phyloP scores from a whole-genome alignment of 331 rosid genomes.

The Ulmus americana region DNA sequence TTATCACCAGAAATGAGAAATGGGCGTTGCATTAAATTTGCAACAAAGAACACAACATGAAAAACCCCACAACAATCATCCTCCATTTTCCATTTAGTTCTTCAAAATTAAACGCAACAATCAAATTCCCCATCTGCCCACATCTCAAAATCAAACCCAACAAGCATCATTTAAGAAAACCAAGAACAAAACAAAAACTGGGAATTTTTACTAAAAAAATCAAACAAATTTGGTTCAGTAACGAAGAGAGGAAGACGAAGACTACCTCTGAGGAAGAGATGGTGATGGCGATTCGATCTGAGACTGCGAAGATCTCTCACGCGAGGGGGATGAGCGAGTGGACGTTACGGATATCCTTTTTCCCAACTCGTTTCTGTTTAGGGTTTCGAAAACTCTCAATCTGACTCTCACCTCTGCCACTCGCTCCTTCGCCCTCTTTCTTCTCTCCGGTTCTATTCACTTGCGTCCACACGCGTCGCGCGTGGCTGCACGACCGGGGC shows the following conservation, averaged over 20 bases:
- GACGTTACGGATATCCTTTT: background rate
- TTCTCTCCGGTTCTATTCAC: background rate
- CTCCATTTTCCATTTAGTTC: conserved; percentile 9
- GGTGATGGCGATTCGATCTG: conserved; percentile 21
- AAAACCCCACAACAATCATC: background rate
- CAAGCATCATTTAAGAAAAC: background rate
- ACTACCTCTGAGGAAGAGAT: conserved; percentile 4
- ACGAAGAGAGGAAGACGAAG: background rate
- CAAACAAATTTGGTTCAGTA: background rate
- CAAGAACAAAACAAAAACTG: background rate
- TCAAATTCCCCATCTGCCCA: background rate
- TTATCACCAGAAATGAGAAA: background rate
- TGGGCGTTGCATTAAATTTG: background rate
- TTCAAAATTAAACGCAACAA: background rate
- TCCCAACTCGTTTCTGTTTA: conserved; percentile 20
- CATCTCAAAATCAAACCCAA: background rate
- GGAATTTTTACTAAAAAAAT: background rate
- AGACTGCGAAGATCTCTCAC: conserved; percentile 25
- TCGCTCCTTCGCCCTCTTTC: conserved; percentile 4
- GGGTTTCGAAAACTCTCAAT: conserved; percentile 26
- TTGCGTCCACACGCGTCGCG: conserved; percentile 16
- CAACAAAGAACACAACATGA: background rate
- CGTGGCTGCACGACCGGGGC: conserved; percentile 20
- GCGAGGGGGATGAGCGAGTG: conserved; percentile 36
- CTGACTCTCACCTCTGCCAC: conserved; percentile 34